Evolutionary conservation across 495 filamentous ascomycete species (phyloP).

Genomic region (Pyrenula massariospora): DNA sequence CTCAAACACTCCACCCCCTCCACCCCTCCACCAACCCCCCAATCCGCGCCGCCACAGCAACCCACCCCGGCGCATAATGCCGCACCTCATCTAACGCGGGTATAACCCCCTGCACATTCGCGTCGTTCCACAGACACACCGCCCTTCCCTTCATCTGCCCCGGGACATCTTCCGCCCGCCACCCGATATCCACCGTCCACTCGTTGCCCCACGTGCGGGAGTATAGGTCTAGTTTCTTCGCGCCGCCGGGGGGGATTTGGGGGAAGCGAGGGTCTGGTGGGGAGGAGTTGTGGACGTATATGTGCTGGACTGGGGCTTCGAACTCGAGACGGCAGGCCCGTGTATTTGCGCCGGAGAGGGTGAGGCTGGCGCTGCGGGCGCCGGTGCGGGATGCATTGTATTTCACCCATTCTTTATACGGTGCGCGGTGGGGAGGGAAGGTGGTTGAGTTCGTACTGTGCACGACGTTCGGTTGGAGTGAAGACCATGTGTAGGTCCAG

Average conservation of each 20-base stretch:
- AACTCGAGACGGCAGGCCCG: constrained; percentile 60
- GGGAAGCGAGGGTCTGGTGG: constrained; percentile 43
- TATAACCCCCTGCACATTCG: constrained; percentile 57
- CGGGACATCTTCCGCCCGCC: constrained; percentile 29
- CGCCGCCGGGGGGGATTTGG: constrained; percentile 37
- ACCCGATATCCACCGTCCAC: constrained; percentile 69
- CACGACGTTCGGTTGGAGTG: constrained; percentile 48
- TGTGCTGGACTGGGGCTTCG: constrained; percentile 45
- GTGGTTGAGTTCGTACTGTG: constrained; percentile 13
- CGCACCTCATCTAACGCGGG: constrained; percentile 77
- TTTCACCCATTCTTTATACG: constrained; percentile 45
- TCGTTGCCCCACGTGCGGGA: constrained; percentile 59
- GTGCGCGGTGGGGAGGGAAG: constrained; percentile 27
- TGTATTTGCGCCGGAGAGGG: constrained; percentile 52
- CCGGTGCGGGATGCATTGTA: constrained; percentile 43
- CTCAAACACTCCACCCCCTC: constrained; percentile 43
- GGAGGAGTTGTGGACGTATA: constrained; percentile 46
- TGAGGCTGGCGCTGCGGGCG: constrained; percentile 37
- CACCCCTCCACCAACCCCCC: constrained; percentile 77
- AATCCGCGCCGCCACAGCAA: constrained; percentile 38
- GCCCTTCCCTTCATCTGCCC: constrained; percentile 49
- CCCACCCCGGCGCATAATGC: constrained; percentile 69
- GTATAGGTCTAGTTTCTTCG: constrained; percentile 53
- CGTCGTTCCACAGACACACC: constrained; percentile 82
- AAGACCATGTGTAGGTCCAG: constrained; percentile 61